phyloP scores from a whole-genome alignment of 2,329 filamentous ascomycete genomes.

The Pseudogymnoascus sp. region DNA sequence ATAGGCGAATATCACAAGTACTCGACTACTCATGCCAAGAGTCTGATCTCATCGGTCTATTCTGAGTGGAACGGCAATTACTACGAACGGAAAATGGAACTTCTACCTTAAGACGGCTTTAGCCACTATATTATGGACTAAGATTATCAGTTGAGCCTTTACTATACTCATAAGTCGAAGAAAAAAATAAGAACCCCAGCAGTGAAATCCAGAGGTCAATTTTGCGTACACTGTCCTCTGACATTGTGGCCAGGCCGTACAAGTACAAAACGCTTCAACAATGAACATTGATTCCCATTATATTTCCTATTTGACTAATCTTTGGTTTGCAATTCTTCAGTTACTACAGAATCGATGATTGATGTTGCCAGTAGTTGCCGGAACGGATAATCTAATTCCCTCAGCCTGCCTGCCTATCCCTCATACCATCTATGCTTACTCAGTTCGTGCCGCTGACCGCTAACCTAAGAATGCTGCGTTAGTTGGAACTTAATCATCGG shows the following conservation, averaged over 20 bases:
- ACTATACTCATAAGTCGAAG: neutral
- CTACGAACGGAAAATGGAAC: neutral
- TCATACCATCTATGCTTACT: conserved; percentile 11
- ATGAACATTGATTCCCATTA: conserved; percentile 6
- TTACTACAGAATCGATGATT: conserved; percentile 3
- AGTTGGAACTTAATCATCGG: neutral
- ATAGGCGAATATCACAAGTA: neutral
- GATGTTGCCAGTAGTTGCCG: conserved; percentile 4
- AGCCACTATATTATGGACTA: neutral
- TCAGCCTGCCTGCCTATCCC: neutral
- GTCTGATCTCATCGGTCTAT: neutral
- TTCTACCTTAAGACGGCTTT: too few relatives aligned
- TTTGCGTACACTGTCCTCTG: neutral
- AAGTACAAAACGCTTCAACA: neutral
- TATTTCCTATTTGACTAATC: conserved; percentile 8
- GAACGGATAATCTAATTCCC: conserved; percentile 7
- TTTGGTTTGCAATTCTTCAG: conserved; percentile 5
- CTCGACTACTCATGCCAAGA: neutral
- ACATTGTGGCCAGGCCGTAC: neutral
- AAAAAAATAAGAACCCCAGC: neutral
- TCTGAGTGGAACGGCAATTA: neutral
- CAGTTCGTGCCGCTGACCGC: conserved; percentile 42
- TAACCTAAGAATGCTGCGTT: conserved; percentile 28
- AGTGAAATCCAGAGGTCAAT: neutral
- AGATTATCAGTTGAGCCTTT: neutral